Base-by-base conservation (phyloP, 2,329 filamentous ascomycete genomes). In the Fusarium duplospermum region DNA sequence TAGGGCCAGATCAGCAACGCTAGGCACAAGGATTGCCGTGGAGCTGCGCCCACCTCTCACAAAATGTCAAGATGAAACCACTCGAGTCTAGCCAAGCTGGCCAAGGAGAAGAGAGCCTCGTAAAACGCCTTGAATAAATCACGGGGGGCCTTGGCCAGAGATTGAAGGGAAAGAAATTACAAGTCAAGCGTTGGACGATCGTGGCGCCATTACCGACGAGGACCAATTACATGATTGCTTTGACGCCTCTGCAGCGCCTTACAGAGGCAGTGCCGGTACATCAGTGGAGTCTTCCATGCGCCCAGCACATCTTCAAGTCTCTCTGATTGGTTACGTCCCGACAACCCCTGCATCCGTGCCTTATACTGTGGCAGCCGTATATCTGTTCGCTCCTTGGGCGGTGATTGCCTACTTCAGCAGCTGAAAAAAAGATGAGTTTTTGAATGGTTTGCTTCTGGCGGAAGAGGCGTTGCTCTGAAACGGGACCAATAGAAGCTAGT, bases 231-330 rank as follows among this genome's bases (percentile, higher is more conserved):
- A 24, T 11, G 6, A 8, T 18, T 3, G 7, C 33, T n/a, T 60
- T 42, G 6, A 22, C 58, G 58, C 65, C 67, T 50, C 27, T 33
- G 16, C 11, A 47, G 18, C 58, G 40, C 65, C 66, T 58, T 62
- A 24, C 36, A 69, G 66, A 64, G 67, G 67, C 67, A 69, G 67
- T 70, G 67, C 67, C 66, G 22, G 47, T 27, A 24, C 52, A 40
- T 18, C 52, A 40, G 58, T 14, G 58, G 60, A 60, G 40, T n/a
- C 45, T 22, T 33, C 20, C 52, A 36, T 60, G 52, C 22, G 8
- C 24, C n/a, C 14, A 29, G 33, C 22, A 13, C 61, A 56, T 42
- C 40, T n/a, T n/a, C n/a, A n/a, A n/a, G n/a, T n/a, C n/a, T n/a
- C 8, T 10, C 16, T 68, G 7, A 70, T 70, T 70, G 67, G 67